Conservation (phyloP, 2,329 filamentous ascomycete species). For the Colletotrichum sp. region DNA sequence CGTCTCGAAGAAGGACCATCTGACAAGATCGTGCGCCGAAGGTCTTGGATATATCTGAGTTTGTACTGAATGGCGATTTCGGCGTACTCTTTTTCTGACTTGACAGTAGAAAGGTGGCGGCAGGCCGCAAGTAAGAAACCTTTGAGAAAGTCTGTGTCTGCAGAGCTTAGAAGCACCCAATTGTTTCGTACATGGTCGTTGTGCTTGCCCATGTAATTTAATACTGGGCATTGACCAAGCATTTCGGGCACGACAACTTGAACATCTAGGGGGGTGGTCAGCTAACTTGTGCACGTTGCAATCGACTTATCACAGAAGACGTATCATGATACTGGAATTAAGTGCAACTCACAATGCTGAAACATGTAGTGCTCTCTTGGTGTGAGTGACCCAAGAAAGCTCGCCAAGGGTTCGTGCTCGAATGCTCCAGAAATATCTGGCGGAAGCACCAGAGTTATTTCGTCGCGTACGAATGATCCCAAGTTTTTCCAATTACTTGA, state of each 20-base stretch:
- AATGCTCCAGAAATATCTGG: background rate
- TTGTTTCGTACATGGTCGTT: background rate
- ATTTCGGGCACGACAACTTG: background rate
- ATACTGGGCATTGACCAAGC: background rate
- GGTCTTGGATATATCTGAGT: background rate
- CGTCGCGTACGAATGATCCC: background rate
- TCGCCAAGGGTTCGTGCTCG: slow-evolving; percentile 1
- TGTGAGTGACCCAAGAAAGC: background rate
- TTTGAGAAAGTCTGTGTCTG: background rate
- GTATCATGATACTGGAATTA: background rate
- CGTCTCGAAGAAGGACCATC: background rate
- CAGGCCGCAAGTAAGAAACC: background rate
- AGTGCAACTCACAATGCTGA: background rate
- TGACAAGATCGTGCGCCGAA: background rate
- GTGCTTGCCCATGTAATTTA: background rate
- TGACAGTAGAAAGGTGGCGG: background rate
- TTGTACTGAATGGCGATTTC: background rate
- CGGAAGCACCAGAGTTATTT: background rate
- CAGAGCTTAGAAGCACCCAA: background rate
- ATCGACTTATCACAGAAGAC: background rate
- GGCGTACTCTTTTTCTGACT: background rate
- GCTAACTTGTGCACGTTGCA: background rate
- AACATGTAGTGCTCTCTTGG: background rate
- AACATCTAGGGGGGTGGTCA: background rate
- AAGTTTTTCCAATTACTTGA: background rate